phyloP scores from a whole-genome alignment of 2,329 filamentous ascomycete genomes.

The Aspergillus pseudoviridinutans region DNA sequence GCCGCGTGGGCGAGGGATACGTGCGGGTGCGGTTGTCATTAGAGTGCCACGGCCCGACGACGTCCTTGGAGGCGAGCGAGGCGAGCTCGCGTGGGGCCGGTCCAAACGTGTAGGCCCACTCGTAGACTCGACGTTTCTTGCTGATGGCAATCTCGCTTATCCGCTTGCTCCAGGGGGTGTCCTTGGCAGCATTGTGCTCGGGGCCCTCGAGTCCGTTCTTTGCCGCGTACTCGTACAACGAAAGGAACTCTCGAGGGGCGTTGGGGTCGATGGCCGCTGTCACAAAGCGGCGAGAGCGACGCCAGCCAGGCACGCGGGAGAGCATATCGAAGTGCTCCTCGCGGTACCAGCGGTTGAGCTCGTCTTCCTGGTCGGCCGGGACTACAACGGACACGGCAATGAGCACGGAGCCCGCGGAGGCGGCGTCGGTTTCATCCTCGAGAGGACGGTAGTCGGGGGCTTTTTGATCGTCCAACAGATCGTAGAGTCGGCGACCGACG shows the following conservation, averaged over 20 bases:
- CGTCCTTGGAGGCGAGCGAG: conserved; percentile 48
- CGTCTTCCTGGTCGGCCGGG: conserved; percentile 52
- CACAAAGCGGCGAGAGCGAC: conserved; percentile 66
- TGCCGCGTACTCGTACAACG: conserved; percentile 68
- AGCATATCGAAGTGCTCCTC: conserved; percentile 72
- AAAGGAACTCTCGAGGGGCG: conserved; percentile 56
- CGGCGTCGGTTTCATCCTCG: conserved; percentile 57
- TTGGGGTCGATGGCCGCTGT: conserved; percentile 61
- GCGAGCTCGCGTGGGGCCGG: conserved; percentile 66
- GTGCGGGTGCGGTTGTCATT: conserved; percentile 56
- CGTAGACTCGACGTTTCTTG: conserved; percentile 59
- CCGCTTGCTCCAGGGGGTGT: conserved; percentile 59
- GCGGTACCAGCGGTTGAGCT: conserved; percentile 65
- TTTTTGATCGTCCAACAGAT: conserved; percentile 57
- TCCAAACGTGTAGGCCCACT: conserved; percentile 76
- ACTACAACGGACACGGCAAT: conserved; percentile 60
- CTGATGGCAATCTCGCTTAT: conserved; percentile 57
- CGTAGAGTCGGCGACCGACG: conserved; percentile 68
- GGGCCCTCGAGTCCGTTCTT: conserved; percentile 63
- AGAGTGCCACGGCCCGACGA: conserved; percentile 50
- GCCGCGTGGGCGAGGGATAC: conserved; percentile 37
- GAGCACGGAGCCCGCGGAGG: conserved; percentile 58
- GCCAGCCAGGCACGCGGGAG: conserved; percentile 72
- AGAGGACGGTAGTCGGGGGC: conserved; percentile 55
- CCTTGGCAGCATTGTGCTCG: conserved; percentile 60